Evolutionary conservation across 2,329 filamentous ascomycete genomes (phyloP).

Genomic region (Verticillium albo-atrum): DNA sequence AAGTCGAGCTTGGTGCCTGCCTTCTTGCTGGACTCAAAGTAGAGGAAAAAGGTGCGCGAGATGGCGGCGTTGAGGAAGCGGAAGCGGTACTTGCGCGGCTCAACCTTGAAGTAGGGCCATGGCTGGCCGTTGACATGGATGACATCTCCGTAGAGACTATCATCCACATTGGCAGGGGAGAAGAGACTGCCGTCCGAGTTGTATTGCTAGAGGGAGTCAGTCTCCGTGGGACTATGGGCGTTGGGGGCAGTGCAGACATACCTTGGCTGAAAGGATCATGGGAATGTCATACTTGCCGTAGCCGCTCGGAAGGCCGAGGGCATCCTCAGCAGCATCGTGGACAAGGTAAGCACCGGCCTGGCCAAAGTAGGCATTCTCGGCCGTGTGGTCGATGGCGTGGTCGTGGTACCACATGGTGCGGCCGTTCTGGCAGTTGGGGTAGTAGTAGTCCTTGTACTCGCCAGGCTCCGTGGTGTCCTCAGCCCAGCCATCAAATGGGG

Average conservation of each 20-base stretch:
- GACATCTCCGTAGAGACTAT: slow-evolving; percentile 44
- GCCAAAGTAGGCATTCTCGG: slow-evolving; percentile 46
- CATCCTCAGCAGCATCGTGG: slow-evolving; percentile 37
- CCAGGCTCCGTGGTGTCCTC: slow-evolving; percentile 39
- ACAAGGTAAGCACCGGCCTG: slow-evolving; percentile 48
- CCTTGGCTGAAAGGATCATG: slow-evolving; percentile 34
- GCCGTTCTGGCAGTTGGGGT: slow-evolving; percentile 44
- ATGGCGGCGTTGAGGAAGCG: slow-evolving; percentile 40
- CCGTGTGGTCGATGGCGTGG: slow-evolving; percentile 32
- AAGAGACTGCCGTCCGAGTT: slow-evolving; percentile 37
- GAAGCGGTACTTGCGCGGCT: slow-evolving; percentile 51
- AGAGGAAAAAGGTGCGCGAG: slow-evolving; percentile 36
- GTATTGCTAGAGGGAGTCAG: slow-evolving; percentile 29
- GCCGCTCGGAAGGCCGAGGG: slow-evolving; percentile 35
- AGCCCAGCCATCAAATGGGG: slow-evolving; percentile 44
- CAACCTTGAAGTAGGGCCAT: slow-evolving; percentile 47
- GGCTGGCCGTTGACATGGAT: slow-evolving; percentile 51
- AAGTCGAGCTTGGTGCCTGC: slow-evolving; percentile 28
- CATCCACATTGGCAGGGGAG: slow-evolving; percentile 29
- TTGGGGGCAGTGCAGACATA: background rate
- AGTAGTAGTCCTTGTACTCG: slow-evolving; percentile 52
- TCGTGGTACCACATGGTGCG: slow-evolving; percentile 51
- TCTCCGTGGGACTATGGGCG: background rate
- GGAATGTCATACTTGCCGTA: slow-evolving; percentile 40
- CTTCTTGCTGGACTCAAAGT: slow-evolving; percentile 21